Percentiles rank a stretch among this genome's conserved stretches.
Conservation (phyloP, 176 grass and related monocot genomes). For the sorghum (Sorghum bicolor) region DNA sequence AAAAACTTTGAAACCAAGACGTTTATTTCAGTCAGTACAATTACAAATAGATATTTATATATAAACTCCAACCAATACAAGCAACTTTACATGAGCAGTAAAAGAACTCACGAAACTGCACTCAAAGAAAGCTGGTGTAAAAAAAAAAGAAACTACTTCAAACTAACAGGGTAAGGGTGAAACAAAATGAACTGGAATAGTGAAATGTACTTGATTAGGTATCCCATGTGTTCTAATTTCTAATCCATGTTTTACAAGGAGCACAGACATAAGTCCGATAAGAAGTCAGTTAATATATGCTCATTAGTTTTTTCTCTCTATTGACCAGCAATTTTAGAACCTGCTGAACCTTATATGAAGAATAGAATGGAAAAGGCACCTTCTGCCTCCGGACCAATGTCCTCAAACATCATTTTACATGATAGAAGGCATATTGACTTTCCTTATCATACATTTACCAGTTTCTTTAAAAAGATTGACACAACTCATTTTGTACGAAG, state of each 20-base stretch:
- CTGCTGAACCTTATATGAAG: background rate
- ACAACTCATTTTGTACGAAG: background rate
- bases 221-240: no score
- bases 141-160: no score
- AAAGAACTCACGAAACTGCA: background rate
- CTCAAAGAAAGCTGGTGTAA: background rate
- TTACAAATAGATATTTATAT: background rate
- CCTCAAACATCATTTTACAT: background rate
- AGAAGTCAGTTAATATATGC: background rate
- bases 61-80: background rate
- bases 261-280: no score
- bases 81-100: background rate
- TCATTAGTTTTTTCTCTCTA: background rate
- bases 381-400: background rate
- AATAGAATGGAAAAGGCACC: background rate
- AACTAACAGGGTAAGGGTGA: background rate
- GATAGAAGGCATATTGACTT: background rate
- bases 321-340: background rate
- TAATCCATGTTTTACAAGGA: no score
- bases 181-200: background rate
- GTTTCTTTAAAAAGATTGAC: background rate
- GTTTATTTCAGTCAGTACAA: background rate
- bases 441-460: no score
- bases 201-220: no score
- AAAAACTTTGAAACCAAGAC: conserved; percentile 18